Evolutionary conservation across 352 stramenopile species (phyloP).

Genomic region (Phytophthora palmivora): DNA sequence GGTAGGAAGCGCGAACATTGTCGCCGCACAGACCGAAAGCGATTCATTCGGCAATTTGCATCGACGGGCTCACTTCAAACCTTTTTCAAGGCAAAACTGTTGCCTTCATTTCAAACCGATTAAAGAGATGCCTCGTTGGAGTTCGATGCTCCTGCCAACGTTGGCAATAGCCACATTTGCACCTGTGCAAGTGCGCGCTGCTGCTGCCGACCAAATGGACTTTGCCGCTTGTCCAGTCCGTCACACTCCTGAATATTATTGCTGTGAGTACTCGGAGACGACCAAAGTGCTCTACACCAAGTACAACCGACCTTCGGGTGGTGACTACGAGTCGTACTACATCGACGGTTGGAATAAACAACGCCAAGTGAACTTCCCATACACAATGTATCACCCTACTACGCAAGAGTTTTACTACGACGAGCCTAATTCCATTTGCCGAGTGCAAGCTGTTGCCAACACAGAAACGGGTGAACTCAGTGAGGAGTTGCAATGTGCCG

Average conservation of each 20-base stretch:
- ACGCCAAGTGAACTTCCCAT: no score
- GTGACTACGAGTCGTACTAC: no score
- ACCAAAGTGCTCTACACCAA: no score
- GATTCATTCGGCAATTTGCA: no score
- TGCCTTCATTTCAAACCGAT: no score
- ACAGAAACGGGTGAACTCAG: slow-evolving; percentile 27
- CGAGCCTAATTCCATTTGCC: slow-evolving; percentile 35
- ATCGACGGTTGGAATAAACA: no score
- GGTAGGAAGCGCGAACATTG: slow-evolving; percentile 9
- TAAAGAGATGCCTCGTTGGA: slow-evolving; percentile 24
- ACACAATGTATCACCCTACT: slow-evolving; percentile 45
- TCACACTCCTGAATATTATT: no score
- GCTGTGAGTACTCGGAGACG: no score
- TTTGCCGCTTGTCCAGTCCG: slow-evolving; percentile 44
- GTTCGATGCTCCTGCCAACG: slow-evolving; percentile 14
- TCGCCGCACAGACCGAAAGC: no score
- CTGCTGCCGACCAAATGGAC: slow-evolving; percentile 32
- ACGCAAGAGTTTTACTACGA: slow-evolving; percentile 47
- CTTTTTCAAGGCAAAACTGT: no score
- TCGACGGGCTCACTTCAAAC: no score
- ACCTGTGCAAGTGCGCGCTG: slow-evolving; percentile 12
- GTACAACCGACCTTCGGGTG: no score
- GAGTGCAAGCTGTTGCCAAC: slow-evolving; percentile 36
- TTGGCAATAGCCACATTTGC: slow-evolving; percentile 15
- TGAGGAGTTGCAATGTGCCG: slow-evolving; percentile 35